Percentiles rank a stretch among this genome's conserved stretches.
Conservation (phyloP, 2,329 filamentous ascomycete genomes). For the Sclerotinia sclerotiorum region DNA sequence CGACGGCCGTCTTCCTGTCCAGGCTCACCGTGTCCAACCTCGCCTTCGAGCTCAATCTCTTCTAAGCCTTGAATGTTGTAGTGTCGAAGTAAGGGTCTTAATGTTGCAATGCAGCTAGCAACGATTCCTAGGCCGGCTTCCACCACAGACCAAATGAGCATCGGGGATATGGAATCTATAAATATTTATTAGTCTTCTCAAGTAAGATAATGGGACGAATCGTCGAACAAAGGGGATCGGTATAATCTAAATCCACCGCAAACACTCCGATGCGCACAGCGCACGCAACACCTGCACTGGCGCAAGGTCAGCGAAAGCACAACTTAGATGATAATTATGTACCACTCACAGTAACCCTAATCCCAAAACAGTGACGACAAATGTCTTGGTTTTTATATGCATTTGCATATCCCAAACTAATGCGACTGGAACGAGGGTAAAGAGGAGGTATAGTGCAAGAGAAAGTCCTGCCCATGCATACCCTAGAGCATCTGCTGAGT, state of each 20-base stretch:
- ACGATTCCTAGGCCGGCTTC: slow-evolving; percentile 21
- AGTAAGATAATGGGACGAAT: background rate
- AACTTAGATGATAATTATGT: background rate
- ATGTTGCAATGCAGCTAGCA: slow-evolving; percentile 18
- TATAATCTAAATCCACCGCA: slow-evolving; percentile 19
- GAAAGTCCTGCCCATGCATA: slow-evolving; percentile 20
- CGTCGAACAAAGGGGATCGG: slow-evolving; percentile 15
- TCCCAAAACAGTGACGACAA: slow-evolving; percentile 14
- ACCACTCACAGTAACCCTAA: slow-evolving; percentile 21
- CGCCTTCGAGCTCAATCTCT: slow-evolving; percentile 1
- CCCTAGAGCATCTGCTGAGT: slow-evolving; percentile 15
- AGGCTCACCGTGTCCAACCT: background rate
- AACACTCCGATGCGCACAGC: slow-evolving; percentile 13
- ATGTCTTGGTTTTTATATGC: slow-evolving; percentile 17
- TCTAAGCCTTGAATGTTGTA: slow-evolving; percentile 14
- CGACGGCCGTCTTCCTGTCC: background rate
- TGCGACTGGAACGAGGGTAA: slow-evolving; percentile 15
- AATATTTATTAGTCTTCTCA: background rate
- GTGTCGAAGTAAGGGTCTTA: slow-evolving; percentile 19
- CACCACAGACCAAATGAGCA: slow-evolving; percentile 20
- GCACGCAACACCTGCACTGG: slow-evolving; percentile 14
- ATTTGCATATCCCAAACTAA: slow-evolving; percentile 24
- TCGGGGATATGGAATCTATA: slow-evolving; percentile 19
- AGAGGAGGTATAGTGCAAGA: slow-evolving; percentile 15
- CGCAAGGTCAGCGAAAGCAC: background rate